Percentiles rank a stretch among this genome's conserved stretches.
phyloP scores from a whole-genome alignment of 176 grass and related monocot species.

The Pharus latifolius region DNA sequence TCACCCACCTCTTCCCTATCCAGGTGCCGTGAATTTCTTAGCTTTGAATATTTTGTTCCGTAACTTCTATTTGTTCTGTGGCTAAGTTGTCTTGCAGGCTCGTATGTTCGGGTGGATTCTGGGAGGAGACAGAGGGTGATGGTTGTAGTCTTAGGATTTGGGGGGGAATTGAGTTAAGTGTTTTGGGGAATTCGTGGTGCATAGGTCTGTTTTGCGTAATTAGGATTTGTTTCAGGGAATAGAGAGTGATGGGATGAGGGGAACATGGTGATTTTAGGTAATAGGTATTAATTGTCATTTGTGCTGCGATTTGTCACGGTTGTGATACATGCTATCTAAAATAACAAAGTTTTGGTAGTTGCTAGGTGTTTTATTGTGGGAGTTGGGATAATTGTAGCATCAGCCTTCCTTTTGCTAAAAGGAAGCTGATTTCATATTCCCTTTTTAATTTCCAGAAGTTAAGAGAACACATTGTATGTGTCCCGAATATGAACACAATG shows the following conservation, averaged over 20 bases:
- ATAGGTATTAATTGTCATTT: neutral
- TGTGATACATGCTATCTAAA: neutral
- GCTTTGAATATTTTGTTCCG: neutral
- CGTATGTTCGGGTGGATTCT: neutral
- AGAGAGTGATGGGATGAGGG: neutral
- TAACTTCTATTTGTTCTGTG: neutral
- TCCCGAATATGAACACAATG: neutral
- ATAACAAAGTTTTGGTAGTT: neutral
- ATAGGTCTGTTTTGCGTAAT: neutral
- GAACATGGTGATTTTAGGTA: neutral
- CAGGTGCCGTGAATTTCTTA: slow-evolving; percentile 35
- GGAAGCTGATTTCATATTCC: neutral
- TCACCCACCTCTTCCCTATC: slow-evolving; percentile 89
- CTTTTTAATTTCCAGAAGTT: neutral
- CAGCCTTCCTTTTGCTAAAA: neutral
- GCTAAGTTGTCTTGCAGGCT: neutral
- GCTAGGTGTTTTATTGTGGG: neutral
- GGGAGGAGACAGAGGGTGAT: neutral
- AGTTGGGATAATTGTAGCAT: neutral
- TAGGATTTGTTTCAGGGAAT: neutral
- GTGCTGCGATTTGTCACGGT: neutral
- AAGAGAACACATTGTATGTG: neutral
- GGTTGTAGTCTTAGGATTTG: neutral
- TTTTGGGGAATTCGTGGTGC: neutral
- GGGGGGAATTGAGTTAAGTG: neutral